phyloP scores from a whole-genome alignment of 805 yeast genomes.

The Yarrowia sp. region DNA sequence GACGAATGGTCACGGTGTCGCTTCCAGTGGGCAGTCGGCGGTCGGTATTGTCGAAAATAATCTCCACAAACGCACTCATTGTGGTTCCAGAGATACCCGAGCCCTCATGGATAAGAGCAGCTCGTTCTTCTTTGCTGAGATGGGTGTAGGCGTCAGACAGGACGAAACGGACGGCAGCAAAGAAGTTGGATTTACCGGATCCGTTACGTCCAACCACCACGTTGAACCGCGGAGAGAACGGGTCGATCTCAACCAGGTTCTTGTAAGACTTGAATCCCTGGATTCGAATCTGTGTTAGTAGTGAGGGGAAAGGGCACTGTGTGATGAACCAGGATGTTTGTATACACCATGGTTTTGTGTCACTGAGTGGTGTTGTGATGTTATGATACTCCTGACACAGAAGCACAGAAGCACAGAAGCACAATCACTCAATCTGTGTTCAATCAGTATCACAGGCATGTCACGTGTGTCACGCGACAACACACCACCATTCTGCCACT shows the following conservation, averaged over 20 bases:
- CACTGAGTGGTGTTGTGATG: too few relatives aligned
- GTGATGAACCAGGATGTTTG: too few relatives aligned
- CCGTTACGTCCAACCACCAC: slow-evolving; percentile 89
- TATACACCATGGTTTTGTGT: too few relatives aligned
- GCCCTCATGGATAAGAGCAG: slow-evolving; percentile 85
- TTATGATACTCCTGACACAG: too few relatives aligned
- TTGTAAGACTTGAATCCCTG: slow-evolving; percentile 94
- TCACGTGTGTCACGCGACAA: not conserved
- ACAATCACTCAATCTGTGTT: too few relatives aligned
- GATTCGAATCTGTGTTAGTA: slow-evolving; percentile 51
- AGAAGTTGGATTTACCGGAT: slow-evolving; percentile 94
- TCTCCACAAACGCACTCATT: slow-evolving; percentile 90
- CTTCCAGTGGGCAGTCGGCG: slow-evolving; percentile 68
- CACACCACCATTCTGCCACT: too few relatives aligned
- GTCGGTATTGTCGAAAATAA: slow-evolving; percentile 78
- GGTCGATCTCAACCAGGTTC: slow-evolving; percentile 72
- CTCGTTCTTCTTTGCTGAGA: slow-evolving; percentile 80
- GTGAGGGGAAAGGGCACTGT: not conserved
- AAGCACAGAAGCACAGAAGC: too few relatives aligned
- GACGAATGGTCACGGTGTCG: slow-evolving; percentile 68
- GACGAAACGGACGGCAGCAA: slow-evolving; percentile 91
- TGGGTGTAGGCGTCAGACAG: slow-evolving; percentile 85
- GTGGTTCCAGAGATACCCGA: slow-evolving; percentile 56
- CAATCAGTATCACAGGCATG: not conserved
- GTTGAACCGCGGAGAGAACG: slow-evolving; percentile 76